Evolutionary conservation across 768 basidiomycete species (phyloP), one percentile per base, ranked within the genome.

Genomic region (Suillus tomentosus): DNA sequence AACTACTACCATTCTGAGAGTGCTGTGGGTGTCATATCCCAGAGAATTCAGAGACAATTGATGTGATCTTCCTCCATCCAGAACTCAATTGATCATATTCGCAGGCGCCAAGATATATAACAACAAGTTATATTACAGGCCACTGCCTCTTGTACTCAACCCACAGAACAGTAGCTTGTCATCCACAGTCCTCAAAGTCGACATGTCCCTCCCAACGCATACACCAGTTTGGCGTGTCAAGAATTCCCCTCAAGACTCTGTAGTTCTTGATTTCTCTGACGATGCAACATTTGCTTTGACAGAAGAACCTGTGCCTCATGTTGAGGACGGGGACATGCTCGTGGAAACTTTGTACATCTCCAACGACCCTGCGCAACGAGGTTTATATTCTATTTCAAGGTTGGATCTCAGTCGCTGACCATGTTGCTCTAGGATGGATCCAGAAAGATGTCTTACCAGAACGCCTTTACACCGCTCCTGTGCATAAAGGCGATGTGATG

Each of bases 141-240:
- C 22, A 5, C 22, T 24, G 47, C 13, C 22, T 7, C 43, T 24
- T 22, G 11, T n/a, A 10, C n/a, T n/a, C n/a, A 47, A 47, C n/a
- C n/a, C n/a, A 22, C 47, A 47, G 47, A 22, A 22, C n/a, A 22
- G 11, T 11, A 47, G 31, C 31, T 31, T 3, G 4, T 31, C 1
- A 47, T 48, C 47, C 7, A 48, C 13, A 47, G 2, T n/a, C 5
- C 47, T 22, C 10, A 5, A 14, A 48, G 13, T 22, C 22, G 22
- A 48, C 48, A 50, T 50, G 48, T 50, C 48, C 48, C 48, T 50
- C 48, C 48, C 48, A 50, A 50, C 24, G 11, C 48, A 50, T 14
- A 50, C 48, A 13, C 48, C 48, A 50, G 48, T 50, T 7, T 50
- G 48, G 48, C 48, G 24, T 15, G 14, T 50, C 48, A 50, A 50